phyloP scores from a whole-genome alignment of 257 asterid species.

The Salvia splendens region DNA sequence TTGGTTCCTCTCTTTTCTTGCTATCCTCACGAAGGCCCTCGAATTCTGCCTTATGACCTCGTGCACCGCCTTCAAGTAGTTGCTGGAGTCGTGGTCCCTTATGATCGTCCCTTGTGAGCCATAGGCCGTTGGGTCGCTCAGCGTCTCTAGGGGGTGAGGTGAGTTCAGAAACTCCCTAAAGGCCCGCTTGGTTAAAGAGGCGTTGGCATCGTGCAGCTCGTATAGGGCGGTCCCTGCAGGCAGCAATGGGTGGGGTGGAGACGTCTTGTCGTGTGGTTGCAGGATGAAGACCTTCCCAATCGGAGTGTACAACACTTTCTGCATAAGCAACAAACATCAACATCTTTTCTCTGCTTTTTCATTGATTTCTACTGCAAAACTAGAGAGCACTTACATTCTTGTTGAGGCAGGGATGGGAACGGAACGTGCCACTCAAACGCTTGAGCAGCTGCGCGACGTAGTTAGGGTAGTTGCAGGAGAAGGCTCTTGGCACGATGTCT shows the following conservation, averaged over 20 bases:
- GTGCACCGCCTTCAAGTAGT: slow-evolving; percentile 73
- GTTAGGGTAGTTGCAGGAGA: slow-evolving; percentile 81
- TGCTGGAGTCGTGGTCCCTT: slow-evolving; percentile 87
- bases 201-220: slow-evolving; percentile 38
- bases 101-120: slow-evolving; percentile 80
- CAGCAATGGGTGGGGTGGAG: slow-evolving; percentile 76
- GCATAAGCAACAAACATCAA: slow-evolving; percentile 27
- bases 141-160: slow-evolving; percentile 86
- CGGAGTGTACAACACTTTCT: slow-evolving; percentile 81
- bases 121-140: slow-evolving; percentile 76
- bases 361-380: too few relatives aligned
- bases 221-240: slow-evolving; percentile 68
- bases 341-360: too few relatives aligned
- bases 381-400: slow-evolving; percentile 52
- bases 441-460: slow-evolving; percentile 71
- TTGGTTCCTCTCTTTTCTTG: slow-evolving; percentile 56
- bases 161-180: slow-evolving; percentile 64
- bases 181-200: slow-evolving; percentile 48
- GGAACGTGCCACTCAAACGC: slow-evolving; percentile 65
- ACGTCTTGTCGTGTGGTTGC: slow-evolving; percentile 79
- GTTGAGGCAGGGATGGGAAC: slow-evolving; percentile 76
- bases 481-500: slow-evolving; percentile 90
- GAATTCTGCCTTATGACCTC: slow-evolving; percentile 52
- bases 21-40: slow-evolving; percentile 43
- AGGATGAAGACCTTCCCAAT: slow-evolving; percentile 79